Evolutionary conservation across 495 filamentous ascomycete genomes (phyloP), one percentile per base, ranked within the genome.

Genomic region (Penicillium cosmopolitanum): DNA sequence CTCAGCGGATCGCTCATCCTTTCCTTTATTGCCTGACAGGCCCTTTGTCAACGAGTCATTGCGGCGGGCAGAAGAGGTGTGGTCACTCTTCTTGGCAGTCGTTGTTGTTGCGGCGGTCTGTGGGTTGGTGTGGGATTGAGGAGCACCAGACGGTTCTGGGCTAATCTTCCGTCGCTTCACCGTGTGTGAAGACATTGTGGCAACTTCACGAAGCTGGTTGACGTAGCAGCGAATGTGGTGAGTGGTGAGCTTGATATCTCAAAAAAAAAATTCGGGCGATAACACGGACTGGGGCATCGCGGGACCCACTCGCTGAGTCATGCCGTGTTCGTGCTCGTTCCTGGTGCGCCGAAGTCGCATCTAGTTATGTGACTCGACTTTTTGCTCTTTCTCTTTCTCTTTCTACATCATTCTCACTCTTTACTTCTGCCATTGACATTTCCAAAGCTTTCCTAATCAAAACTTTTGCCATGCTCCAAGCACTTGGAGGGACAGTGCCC

Each of bases 401-500:
- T 57, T 44, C 7, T 19, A 44, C 16, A 15, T 57, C 50, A 16
- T 18, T 52, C 53, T 10, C 16, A 51, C 35, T 25, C 3, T 61
- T 55, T 47, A 35, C 25, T 16, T 19, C 50, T 58, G 4, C 4
- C 19, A 40, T 58, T 51, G 23, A 46, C 11, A 23, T 55, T 47
- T 8, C 44, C 44, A 15, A 5, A 28, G n/a, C 15, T 2, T 10
- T 47, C 18, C 21, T 58, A 11, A 53, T 55, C 13, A 18, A 48
- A 21, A 21, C 19, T 28, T 9, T 33, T 51, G 66, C 25, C 34
- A 80, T 80, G 77, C 65, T 77, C 43, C 77, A 80, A 65, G 70
- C 65, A 13, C 52, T 76, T 28, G 77, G 77, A 71, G 77, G 76
- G 35, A 35, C 76, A 50, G 72, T 80, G 21, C 77, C 77, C 58